Conservation (phyloP, 345 rosid species). For the Melaleuca quinquenervia region DNA sequence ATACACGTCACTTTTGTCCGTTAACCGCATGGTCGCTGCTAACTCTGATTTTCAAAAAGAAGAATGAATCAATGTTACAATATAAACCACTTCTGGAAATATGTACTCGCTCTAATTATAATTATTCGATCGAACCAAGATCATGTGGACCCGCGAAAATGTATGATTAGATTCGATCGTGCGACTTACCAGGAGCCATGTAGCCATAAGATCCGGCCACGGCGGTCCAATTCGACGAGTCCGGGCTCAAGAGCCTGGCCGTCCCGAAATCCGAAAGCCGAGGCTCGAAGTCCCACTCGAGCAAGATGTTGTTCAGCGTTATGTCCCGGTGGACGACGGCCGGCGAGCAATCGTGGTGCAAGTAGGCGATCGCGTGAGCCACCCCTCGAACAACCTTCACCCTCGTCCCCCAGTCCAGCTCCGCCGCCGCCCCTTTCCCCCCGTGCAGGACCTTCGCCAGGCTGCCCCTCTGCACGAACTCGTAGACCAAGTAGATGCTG, state of each 20-base stretch:
- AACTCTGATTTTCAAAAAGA: neutral
- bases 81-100: rapidly evolving
- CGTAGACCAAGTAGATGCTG: constrained; percentile 43
- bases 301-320: constrained; percentile 41
- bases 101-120: neutral
- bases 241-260: constrained; percentile 34
- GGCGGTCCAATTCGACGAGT: constrained; percentile 51
- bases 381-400: constrained; percentile 40
- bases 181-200: constrained; percentile 64
- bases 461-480: constrained; percentile 48
- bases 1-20: constrained; percentile 45
- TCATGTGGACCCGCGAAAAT: neutral
- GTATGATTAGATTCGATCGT: neutral
- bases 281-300: constrained; percentile 41
- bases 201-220: constrained; percentile 64
- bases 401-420: constrained; percentile 35
- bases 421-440: constrained; percentile 9
- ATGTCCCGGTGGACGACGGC: constrained; percentile 63
- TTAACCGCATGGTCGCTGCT: constrained; percentile 5
- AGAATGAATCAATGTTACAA: neutral
- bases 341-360: constrained; percentile 60
- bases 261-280: constrained; percentile 61
- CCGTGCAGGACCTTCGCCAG: constrained; percentile 33
- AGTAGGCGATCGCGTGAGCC: constrained; percentile 63
- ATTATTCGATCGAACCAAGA: constrained; percentile 1